Percentiles rank a stretch among this genome's conserved stretches.
Conservation (phyloP, 441 rosid species). For the Gossypium laxum region DNA sequence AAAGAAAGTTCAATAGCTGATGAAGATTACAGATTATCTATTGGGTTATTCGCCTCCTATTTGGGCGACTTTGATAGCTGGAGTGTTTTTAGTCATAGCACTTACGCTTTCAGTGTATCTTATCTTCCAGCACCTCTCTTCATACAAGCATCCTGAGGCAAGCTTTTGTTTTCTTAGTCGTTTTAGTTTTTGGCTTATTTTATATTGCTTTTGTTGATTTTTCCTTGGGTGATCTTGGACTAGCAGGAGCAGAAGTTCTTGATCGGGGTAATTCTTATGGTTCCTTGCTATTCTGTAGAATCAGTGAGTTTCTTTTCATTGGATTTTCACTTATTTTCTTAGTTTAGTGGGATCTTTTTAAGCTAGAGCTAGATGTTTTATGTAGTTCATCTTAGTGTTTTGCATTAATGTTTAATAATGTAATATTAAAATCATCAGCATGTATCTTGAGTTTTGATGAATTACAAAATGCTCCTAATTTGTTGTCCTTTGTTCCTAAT, state of each 20-base stretch:
- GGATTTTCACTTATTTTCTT: background rate
- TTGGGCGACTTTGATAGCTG: too few species aligned
- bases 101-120: slow-evolving; percentile 71
- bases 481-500: background rate
- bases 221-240: background rate
- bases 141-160: slow-evolving; percentile 97
- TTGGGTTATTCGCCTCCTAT: too few species aligned
- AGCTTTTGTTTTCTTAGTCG: background rate
- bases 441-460: background rate
- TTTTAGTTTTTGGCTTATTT: background rate
- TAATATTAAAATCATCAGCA: background rate
- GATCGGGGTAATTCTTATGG: slow-evolving; percentile 95
- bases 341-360: background rate
- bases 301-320: slow-evolving; percentile 45
- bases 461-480: background rate
- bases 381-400: background rate
- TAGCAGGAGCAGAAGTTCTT: slow-evolving; percentile 89
- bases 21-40: too few species aligned
- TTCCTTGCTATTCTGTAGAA: slow-evolving; percentile 87
- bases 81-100: slow-evolving; percentile 9
- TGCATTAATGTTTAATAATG: background rate
- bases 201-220: slow-evolving; percentile 6
- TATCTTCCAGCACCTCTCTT: slow-evolving; percentile 83
- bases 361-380: background rate
- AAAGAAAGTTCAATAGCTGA: too few species aligned